Evolutionary conservation across 1,284 basidiomycete species (phyloP), one percentile per base, ranked within the genome.

Genomic region (Naganishia albida): DNA sequence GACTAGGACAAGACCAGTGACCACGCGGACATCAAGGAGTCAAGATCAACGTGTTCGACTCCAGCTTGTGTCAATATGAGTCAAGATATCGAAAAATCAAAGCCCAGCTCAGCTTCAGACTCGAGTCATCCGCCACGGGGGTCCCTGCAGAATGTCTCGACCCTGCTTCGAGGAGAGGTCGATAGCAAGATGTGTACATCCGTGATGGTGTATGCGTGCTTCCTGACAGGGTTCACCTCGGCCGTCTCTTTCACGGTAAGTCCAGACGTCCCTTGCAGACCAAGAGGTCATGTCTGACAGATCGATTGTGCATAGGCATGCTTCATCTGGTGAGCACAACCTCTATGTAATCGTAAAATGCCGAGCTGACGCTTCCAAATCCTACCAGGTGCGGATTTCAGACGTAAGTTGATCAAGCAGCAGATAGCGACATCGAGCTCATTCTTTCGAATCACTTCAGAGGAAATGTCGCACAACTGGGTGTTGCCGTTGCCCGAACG

Each of bases 191-290:
- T 82, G 67, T 82, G 85, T 0, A 84, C 85, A 0, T 80, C 81
- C 6, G 87, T 87, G 8, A 81, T 91, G 54, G 83, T 87, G 6
- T 85, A 84, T 8, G 91, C 86, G 74, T 91, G 89, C 77, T 91
- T 92, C 78, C 87, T 93, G 85, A 93, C 90, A 0, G 91, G 90
- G 0, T 89, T 86, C 79, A 87, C 90, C 83, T 88, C 73, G 70
- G 83, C 86, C 1, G 81, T 91, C 18, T 86, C 86, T 1, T 93
- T 91, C 81, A 86, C 88, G 52, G 75, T 72, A 43, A 63, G 70
- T 44, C 4, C 12, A 44, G 42, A 13, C 10, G 10, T 34, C 2
- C 16, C 7, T 20, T 54, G 25, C 1, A 34, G 38, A 23, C 25
- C 6, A 63, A 28, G 38, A 40, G 30, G 23, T 40, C 62, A 20